Evolutionary conservation across 1,139 yeast species (phyloP), one percentile per base, ranked within the genome.

Genomic region (Insectozyma bohioensis): DNA sequence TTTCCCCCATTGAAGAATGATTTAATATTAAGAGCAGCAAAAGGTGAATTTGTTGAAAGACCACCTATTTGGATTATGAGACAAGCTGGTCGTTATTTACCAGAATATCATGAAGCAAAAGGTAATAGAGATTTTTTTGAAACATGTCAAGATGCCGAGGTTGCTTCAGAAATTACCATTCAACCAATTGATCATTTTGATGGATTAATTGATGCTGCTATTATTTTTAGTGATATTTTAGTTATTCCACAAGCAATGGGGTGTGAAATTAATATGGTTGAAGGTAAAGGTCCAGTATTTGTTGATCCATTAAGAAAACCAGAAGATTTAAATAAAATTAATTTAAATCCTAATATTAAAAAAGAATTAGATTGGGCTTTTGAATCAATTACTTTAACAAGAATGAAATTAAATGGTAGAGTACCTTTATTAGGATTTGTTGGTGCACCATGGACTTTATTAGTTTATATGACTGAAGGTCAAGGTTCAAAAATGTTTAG

Each of bases 171-270:
- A 40, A 87, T 92, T 54, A 92, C 99, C 1, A 88, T 94, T 45
- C 98, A 92, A 62, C 99, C 99, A 6, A 76, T 92, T 34, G 87
- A 83, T 38, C 95, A 86, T 49, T 92, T 79, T 52, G 82, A 82
- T 35, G 97, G 96, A 0, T 70, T 88, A 37, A 73, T 92, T 33
- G 98, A 92, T 54, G 98, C 97, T 4, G 98, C 98, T 7, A 92
- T 92, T 48, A 92, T 92, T 41, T 92, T 94, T 63, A 81, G 92
- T 52, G 99, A 92, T 58, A 92, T 92, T 48, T 71, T 92, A 41
- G 98, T 92, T 26, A 85, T 92, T 36, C 99, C 99, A 3, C 98
- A 92, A 63, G 98, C 97, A 5, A 84, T 92, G 90, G 98, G 98
- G 12, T 86, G 90, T 83, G 81, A 77, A 36, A 95, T 92, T 26